Conservation (phyloP, 768 basidiomycete genomes). For the Solioccasus polychromus region DNA sequence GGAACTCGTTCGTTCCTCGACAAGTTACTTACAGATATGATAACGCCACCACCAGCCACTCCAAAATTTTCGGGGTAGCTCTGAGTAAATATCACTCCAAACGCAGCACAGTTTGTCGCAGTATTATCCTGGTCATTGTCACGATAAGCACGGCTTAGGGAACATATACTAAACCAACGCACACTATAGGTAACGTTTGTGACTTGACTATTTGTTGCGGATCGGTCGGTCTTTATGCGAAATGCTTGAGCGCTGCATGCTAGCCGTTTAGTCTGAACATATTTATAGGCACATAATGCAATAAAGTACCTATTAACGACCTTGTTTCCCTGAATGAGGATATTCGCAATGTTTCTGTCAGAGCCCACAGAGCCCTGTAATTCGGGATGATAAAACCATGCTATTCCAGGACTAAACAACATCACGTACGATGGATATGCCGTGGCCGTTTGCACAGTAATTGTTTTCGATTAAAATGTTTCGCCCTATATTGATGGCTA, state of each 20-base stretch:
- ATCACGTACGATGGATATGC: constrained; percentile 49
- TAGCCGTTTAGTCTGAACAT: not conserved
- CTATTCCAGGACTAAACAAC: not conserved
- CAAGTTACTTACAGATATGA: constrained; percentile 47
- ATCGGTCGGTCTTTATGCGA: constrained; percentile 56
- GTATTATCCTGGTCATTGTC: constrained; percentile 47
- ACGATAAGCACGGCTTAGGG: not conserved
- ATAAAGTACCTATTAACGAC: constrained; percentile 48
- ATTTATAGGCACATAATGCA: too few relatives aligned
- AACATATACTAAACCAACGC: constrained; percentile 4
- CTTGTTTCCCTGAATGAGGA: constrained; percentile 50
- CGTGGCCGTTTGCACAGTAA: constrained; percentile 57
- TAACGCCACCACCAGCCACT: constrained; percentile 54
- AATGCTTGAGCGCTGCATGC: constrained; percentile 47
- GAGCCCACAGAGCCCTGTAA: constrained; percentile 54
- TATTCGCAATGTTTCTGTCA: constrained; percentile 41
- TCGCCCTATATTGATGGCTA: constrained; percentile 47
- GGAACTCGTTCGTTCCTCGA: not conserved
- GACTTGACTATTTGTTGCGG: constrained; percentile 46
- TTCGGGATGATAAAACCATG: not conserved
- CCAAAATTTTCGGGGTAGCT: constrained; percentile 56
- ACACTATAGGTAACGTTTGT: constrained; percentile 49
- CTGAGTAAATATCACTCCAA: constrained; percentile 61
- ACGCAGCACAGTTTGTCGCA: constrained; percentile 44
- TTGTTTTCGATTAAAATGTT: constrained; percentile 51